Evolutionary conservation across 495 filamentous ascomycete genomes (phyloP).

Genomic region (Astrocystis sublimbata): DNA sequence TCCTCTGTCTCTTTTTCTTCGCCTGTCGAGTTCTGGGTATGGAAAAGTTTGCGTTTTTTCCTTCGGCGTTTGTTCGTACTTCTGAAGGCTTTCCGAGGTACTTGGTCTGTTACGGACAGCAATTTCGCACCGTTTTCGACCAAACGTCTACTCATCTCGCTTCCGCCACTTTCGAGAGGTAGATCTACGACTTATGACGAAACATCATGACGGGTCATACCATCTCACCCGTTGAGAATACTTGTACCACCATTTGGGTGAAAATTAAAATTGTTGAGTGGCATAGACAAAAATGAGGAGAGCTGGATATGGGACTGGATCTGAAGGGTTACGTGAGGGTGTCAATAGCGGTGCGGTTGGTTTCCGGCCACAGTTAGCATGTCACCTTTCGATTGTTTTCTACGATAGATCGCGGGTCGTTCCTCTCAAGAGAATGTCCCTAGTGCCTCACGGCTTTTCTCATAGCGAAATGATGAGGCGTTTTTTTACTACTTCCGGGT

Average conservation of each 20-base stretch:
- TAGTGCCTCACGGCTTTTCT: conserved; percentile 15
- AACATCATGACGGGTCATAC: conserved; percentile 8
- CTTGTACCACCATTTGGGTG: conserved; percentile 10
- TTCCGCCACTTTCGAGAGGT: neutral
- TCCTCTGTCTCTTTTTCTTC: conserved; percentile 12
- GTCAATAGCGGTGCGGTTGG: conserved; percentile 10
- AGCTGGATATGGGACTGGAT: conserved; percentile 3
- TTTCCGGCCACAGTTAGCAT: conserved; percentile 6
- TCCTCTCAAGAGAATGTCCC: conserved; percentile 3
- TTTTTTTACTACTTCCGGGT: neutral
- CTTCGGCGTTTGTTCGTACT: conserved; percentile 12
- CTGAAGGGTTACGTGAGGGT: conserved; percentile 9
- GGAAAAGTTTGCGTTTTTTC: conserved; percentile 22
- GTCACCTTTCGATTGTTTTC: neutral
- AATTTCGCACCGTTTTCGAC: conserved; percentile 10
- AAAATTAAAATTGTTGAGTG: conserved; percentile 16
- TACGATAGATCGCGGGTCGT: conserved; percentile 16
- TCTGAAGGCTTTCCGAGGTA: conserved; percentile 4
- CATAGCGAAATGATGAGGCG: conserved; percentile 9
- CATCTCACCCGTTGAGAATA: conserved; percentile 7
- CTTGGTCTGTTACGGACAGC: neutral
- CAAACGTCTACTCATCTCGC: conserved; percentile 8
- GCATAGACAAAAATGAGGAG: conserved; percentile 19
- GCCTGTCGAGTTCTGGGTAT: conserved; percentile 12
- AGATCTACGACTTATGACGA: conserved; percentile 17